These are phyloP conservation scores for Claviceps capensis DNA, from an alignment of 2,329 filamentous ascomycete species.

Conservation along the genomic window DNA sequence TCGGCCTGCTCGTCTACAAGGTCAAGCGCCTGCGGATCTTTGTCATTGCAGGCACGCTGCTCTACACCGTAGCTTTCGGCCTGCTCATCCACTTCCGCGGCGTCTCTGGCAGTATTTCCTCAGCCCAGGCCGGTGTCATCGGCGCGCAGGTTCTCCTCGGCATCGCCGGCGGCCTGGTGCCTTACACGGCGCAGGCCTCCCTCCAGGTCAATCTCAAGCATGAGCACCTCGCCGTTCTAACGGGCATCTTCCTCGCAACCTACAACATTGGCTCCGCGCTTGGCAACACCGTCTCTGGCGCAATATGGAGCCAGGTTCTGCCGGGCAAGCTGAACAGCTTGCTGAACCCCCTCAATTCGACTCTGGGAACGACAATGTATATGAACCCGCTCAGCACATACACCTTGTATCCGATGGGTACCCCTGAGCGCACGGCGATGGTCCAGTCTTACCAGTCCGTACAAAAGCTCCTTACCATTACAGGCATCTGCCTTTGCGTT, in stretches of 20 bases:
- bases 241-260: slow-evolving; percentile 42
- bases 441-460: slow-evolving; percentile 36
- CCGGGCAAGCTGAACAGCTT: slow-evolving; percentile 33
- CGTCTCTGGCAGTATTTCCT: slow-evolving; percentile 25
- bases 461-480: slow-evolving; percentile 32
- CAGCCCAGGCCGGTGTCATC: slow-evolving; percentile 38
- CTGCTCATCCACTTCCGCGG: slow-evolving; percentile 44
- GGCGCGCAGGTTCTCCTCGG: slow-evolving; percentile 48
- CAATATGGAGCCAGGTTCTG: slow-evolving; percentile 47
- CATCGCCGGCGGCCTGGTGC: slow-evolving; percentile 42
- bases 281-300: slow-evolving; percentile 42
- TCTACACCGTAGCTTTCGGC: slow-evolving; percentile 39
- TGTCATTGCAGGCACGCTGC: slow-evolving; percentile 35
- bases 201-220: slow-evolving; percentile 43
- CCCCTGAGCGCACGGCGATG: slow-evolving; percentile 36
- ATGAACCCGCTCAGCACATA: slow-evolving; percentile 44
- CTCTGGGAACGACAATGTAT: slow-evolving; percentile 41
- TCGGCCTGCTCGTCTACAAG: slow-evolving; percentile 33
- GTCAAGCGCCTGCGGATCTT: slow-evolving; percentile 40
- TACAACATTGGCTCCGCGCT: slow-evolving; percentile 45
- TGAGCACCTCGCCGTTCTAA: slow-evolving; percentile 39
- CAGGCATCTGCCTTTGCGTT: slow-evolving; percentile 34
- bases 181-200: slow-evolving; percentile 44
- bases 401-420: slow-evolving; percentile 36
- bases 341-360: slow-evolving; percentile 26